A percentile compares a stretch with the other conserved stretches of the same genome.
Conservation (phyloP, 176 grass and related monocot species). For the Triticum urartu region DNA sequence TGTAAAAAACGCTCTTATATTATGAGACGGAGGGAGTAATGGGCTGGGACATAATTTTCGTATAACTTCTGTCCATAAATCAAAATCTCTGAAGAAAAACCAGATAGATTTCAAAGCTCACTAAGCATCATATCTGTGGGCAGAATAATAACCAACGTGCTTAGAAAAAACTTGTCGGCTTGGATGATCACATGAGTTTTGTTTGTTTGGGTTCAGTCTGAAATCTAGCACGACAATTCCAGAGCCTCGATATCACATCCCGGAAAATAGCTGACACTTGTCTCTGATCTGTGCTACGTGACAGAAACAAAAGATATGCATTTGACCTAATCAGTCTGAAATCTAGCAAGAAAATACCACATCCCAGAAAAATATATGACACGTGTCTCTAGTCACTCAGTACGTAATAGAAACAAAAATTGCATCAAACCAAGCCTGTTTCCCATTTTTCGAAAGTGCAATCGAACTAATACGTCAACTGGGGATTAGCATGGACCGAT, state of each 20-base stretch:
- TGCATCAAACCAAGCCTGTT: not conserved
- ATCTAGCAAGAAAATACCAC: not conserved
- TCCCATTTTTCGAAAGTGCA: not conserved
- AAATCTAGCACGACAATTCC: not conserved
- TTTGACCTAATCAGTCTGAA: not conserved
- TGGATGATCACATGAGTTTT: not conserved
- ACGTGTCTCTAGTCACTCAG: not conserved
- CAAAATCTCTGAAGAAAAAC: not conserved
- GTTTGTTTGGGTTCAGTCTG: not conserved
- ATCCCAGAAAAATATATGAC: not conserved
- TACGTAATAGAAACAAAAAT: not conserved
- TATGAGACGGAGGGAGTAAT: not conserved
- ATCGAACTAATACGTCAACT: not conserved
- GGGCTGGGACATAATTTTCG: not conserved
- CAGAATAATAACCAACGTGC: not conserved
- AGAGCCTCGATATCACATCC: not conserved
- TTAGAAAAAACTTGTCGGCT: not conserved
- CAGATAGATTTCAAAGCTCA: constrained; percentile 26
- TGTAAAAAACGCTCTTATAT: no score
- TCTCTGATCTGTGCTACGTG: not conserved
- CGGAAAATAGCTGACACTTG: not conserved
- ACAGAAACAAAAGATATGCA: not conserved
- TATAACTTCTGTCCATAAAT: not conserved
- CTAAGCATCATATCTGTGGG: not conserved
- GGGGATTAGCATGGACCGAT: not conserved